Conservation (phyloP, 352 stramenopile species). For the Elongisporangium undulatum region DNA sequence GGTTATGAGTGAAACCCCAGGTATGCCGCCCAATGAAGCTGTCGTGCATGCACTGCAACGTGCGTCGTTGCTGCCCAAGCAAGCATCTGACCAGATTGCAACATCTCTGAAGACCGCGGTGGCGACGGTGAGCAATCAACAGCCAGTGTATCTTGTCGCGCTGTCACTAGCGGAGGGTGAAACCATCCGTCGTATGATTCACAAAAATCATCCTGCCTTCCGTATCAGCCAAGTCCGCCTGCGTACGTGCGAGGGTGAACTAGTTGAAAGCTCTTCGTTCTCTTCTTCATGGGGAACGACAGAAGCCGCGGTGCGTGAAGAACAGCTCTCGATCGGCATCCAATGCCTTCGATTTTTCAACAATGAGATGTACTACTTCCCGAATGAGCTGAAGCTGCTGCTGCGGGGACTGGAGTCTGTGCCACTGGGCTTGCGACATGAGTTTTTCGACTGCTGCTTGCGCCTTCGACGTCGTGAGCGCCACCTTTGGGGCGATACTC, state of each 20-base stretch:
- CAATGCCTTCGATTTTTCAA: slow-evolving; percentile 98
- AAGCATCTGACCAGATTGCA: slow-evolving; percentile 16
- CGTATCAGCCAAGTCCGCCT: slow-evolving; percentile 63
- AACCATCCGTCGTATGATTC: slow-evolving; percentile 95
- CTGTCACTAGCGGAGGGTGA: slow-evolving; percentile 97
- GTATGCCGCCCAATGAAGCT: slow-evolving; percentile 62
- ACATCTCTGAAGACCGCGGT: slow-evolving; percentile 42
- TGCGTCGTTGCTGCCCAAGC: slow-evolving; percentile 3
- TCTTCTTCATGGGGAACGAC: slow-evolving; percentile 40
- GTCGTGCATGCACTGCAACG: slow-evolving; percentile 48
- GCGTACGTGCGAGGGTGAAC: slow-evolving; percentile 73
- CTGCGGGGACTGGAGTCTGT: slow-evolving; percentile 62
- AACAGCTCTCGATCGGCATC: slow-evolving; percentile 40
- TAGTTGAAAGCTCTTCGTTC: slow-evolving; percentile 80
- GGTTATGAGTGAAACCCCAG: slow-evolving; percentile 27
- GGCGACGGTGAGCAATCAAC: slow-evolving; percentile 16
- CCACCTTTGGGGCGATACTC: slow-evolving; percentile 92
- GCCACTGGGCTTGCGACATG: slow-evolving; percentile 64
- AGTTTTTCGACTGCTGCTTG: slow-evolving; percentile 83
- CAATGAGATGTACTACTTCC: slow-evolving; percentile 97
- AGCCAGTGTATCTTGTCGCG: slow-evolving; percentile 89
- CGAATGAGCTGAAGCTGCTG: slow-evolving; percentile 91
- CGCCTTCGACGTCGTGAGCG: slow-evolving; percentile 94
- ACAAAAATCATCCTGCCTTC: slow-evolving; percentile 83
- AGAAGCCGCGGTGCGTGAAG: slow-evolving; percentile 13